Evolutionary conservation across 192 early-diverging fungal genomes (phyloP).

Genomic region (Rhizoclosmatium globosum): DNA sequence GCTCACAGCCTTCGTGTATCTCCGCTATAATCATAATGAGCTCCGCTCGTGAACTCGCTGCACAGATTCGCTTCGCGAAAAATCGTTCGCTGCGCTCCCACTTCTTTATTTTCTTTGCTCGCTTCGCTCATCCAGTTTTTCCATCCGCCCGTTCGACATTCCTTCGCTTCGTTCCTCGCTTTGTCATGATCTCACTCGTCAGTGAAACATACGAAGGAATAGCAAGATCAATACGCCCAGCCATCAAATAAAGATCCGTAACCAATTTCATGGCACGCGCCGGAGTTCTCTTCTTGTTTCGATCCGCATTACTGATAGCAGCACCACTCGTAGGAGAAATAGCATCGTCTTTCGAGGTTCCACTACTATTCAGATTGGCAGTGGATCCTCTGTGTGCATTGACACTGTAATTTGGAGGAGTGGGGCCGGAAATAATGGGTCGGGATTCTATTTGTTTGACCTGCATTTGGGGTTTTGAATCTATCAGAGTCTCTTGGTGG

Average conservation of each 20-base stretch:
- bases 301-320: conserved; percentile 1
- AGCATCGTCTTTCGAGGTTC: conserved; percentile 1
- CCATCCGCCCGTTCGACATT: too few relatives aligned
- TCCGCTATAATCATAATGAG: too few relatives aligned
- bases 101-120: too few relatives aligned
- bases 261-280: conserved; percentile 77
- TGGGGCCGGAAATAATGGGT: conserved; percentile 62
- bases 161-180: too few relatives aligned
- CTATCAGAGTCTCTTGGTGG: too few relatives aligned
- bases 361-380: neutral
- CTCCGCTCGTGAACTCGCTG: too few relatives aligned
- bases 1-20: too few relatives aligned
- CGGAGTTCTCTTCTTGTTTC: conserved; percentile 65
- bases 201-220: conserved; percentile 40
- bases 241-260: conserved; percentile 77
- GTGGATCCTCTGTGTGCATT: neutral
- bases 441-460: conserved; percentile 65
- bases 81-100: too few relatives aligned
- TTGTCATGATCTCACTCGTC: conserved; percentile 46
- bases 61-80: too few relatives aligned
- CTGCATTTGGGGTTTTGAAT: neutral
- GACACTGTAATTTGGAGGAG: conserved; percentile 20
- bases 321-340: conserved; percentile 16
- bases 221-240: conserved; percentile 76
- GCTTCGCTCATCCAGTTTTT: too few relatives aligned